Evolutionary conservation across 1,139 yeast species (phyloP), one percentile per base, ranked within the genome.

Genomic region (Lodderomyces elongisporus): DNA sequence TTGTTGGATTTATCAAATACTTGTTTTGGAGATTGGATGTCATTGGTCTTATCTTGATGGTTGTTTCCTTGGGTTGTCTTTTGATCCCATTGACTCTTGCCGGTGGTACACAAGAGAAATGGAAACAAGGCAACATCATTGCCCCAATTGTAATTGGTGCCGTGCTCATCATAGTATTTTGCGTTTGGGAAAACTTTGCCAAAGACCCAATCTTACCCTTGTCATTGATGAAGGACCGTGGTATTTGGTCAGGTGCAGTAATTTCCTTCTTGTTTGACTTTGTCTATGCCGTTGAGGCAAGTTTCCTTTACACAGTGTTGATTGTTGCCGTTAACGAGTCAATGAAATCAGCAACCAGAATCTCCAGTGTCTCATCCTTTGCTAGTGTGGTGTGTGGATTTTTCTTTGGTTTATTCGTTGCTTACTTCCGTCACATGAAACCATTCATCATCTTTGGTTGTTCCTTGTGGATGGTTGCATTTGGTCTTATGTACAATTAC

Each of bases 1-100:
- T 41, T 18, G 32, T 32, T 28, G 53, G 52, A 3, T 54, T 56
- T 27, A 26, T 43, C n/a, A 41, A 45, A 29, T 44, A 50, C 31
- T 44, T 62, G 35, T 62, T 61, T 50, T 60, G 66, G 66, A 46
- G 49, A 32, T 51, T 62, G 30, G 70, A 63, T 41, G 34, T 63
- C 24, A 46, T 61, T 35, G 69, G 69, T 9, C 45, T 56, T 25
- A 35, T 62, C 21, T 46, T 64, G 22, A 44, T 61, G 34, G 46
- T 49, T 34, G 61, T 53, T 14, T 47, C 52, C 17, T 52, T 63
- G 30, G 68, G 67, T 27, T 61, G 62, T 46, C 48, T 63, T 30
- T 56, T 64, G 36, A 63, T 56, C 26, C 70, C 70, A 4, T 54
- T 63, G 36, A 62, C 69, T 22, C 45, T 64, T 26, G 68, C 69